Conservation (phyloP, 176 grass and related monocot species). For the Triticum timopheevii region DNA sequence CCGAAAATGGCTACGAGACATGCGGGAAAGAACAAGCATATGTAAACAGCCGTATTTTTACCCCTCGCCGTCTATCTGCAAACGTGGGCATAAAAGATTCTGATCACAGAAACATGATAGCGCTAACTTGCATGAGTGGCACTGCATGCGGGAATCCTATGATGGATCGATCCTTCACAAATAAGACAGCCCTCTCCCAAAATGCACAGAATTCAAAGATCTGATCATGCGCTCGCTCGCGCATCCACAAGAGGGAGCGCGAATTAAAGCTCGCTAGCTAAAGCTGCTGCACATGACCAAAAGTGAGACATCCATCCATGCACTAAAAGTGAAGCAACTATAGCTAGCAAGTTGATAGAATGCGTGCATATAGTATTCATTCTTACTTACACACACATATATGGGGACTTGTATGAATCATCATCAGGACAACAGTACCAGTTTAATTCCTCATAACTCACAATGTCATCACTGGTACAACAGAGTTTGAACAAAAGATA, state of each 20-base stretch:
- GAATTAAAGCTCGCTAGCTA: constrained; percentile 36
- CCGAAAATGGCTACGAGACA: constrained; percentile 49
- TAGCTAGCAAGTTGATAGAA: not conserved
- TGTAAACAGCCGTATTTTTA: constrained; percentile 25
- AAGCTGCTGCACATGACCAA: constrained; percentile 55
- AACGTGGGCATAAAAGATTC: constrained; percentile 41
- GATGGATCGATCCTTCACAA: constrained; percentile 27
- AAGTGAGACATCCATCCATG: constrained; percentile 49
- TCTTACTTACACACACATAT: not conserved
- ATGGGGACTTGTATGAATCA: constrained; percentile 5
- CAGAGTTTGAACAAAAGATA: constrained; percentile 34
- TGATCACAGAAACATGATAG: constrained; percentile 38
- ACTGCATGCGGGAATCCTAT: constrained; percentile 49
- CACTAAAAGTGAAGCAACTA: constrained; percentile 52
- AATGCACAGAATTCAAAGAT: constrained; percentile 49
- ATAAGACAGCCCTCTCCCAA: constrained; percentile 5
- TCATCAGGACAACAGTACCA: constrained; percentile 42
- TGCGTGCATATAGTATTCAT: not conserved
- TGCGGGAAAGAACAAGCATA: constrained; percentile 47
- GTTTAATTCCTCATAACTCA: constrained; percentile 50
- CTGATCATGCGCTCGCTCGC: constrained; percentile 40
- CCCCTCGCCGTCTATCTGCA: not conserved
- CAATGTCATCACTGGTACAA: constrained; percentile 47
- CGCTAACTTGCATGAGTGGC: constrained; percentile 26
- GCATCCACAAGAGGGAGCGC: constrained; percentile 36